phyloP scores from a whole-genome alignment of 148 eudicot genomes.

The Linanthus parryae region DNA sequence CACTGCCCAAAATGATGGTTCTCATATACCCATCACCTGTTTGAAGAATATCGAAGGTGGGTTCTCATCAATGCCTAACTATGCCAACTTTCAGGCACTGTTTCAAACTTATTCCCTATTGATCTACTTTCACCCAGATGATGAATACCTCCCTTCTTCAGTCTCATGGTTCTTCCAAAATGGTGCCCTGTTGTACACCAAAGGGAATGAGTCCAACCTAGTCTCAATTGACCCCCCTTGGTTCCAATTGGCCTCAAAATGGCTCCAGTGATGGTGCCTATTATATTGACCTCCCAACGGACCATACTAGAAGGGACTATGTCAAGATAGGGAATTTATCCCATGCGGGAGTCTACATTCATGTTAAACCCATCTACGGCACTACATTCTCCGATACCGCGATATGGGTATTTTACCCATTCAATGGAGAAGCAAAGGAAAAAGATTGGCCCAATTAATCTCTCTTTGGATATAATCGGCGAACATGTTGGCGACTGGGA shows the following conservation, averaged over 20 bases:
- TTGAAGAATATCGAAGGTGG: slow-evolving; percentile 13
- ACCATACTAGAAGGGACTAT: background rate
- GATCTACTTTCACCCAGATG: slow-evolving; percentile 26
- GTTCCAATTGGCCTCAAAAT: slow-evolving; percentile 24
- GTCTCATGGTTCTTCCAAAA: slow-evolving; percentile 24
- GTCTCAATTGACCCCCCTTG: slow-evolving; percentile 7
- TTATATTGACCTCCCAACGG: slow-evolving; percentile 22
- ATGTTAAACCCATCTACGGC: slow-evolving; percentile 24
- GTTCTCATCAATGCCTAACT: slow-evolving; percentile 23
- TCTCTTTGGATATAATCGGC: slow-evolving; percentile 16
- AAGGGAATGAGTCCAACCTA: slow-evolving; percentile 18
- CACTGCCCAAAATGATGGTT: slow-evolving; percentile 13
- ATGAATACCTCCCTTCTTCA: slow-evolving; percentile 22
- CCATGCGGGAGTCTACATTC: slow-evolving; percentile 16
- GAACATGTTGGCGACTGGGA: slow-evolving; percentile 32
- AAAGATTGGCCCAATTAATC: slow-evolving; percentile 12
- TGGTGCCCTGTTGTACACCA: slow-evolving; percentile 16
- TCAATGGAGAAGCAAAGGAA: slow-evolving; percentile 19
- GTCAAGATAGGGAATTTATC: slow-evolving; percentile 22
- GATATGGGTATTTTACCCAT: slow-evolving; percentile 30
- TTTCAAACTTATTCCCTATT: slow-evolving; percentile 19
- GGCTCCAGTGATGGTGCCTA: slow-evolving; percentile 23
- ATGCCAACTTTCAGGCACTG: slow-evolving; percentile 17
- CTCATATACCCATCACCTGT: slow-evolving; percentile 1
- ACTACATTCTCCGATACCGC: slow-evolving; percentile 20